phyloP scores from a whole-genome alignment of 116 monocot genomes.

The Phalaenopsis hybrid region DNA sequence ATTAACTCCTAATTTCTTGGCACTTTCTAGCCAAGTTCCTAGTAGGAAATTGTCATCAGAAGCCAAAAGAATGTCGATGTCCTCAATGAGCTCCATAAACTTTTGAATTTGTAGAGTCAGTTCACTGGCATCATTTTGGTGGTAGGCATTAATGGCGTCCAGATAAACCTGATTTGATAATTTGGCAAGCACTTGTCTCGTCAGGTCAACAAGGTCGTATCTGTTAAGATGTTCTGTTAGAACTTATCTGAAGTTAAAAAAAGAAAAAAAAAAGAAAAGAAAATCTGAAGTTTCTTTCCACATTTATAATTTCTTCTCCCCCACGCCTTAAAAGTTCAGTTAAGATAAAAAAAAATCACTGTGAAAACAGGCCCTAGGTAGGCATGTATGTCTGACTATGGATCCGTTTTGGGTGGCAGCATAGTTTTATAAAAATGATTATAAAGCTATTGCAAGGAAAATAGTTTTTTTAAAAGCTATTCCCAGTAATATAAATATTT shows the following conservation, averaged over 20 bases:
- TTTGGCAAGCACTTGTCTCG: slow-evolving; percentile 80
- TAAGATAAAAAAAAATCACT: background rate
- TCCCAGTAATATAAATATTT: too few species aligned
- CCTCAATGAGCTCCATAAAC: slow-evolving; percentile 59
- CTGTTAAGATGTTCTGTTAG: slow-evolving; percentile 19
- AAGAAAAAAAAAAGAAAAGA: too few species aligned
- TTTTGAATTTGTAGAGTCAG: slow-evolving; percentile 44
- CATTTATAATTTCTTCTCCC: background rate
- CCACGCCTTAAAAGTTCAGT: background rate
- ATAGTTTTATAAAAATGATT: too few species aligned
- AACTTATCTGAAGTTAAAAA: background rate
- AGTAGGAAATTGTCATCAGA: slow-evolving; percentile 89
- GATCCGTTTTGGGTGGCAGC: too few species aligned
- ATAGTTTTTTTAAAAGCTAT: too few species aligned
- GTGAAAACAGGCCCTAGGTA: too few species aligned
- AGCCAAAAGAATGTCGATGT: slow-evolving; percentile 70
- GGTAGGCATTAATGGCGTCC: slow-evolving; percentile 56
- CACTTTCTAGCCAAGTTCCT: slow-evolving; percentile 81
- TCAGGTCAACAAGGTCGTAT: slow-evolving; percentile 90
- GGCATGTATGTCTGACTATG: too few species aligned
- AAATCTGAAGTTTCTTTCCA: background rate
- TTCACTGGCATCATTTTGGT: slow-evolving; percentile 28
- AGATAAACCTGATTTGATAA: slow-evolving; percentile 70
- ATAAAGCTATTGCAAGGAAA: too few species aligned
- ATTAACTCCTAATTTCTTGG: slow-evolving; percentile 57